Conservation (phyloP, 2,329 filamentous ascomycete genomes). For the Daldinia sp. region DNA sequence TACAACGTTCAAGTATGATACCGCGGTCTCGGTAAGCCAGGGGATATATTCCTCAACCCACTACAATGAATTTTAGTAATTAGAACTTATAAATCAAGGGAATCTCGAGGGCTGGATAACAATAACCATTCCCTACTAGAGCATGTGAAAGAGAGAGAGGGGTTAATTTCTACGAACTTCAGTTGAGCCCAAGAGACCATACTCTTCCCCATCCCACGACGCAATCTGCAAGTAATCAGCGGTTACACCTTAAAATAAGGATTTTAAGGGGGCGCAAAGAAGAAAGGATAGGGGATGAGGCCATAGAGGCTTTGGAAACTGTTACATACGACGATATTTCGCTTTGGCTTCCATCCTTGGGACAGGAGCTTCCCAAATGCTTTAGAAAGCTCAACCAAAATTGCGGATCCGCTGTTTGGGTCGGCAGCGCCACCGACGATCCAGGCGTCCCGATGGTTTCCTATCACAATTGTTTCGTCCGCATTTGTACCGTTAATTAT, state of each 20-base stretch:
- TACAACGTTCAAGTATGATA: slow-evolving; percentile 79
- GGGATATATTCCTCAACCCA: slow-evolving; percentile 86
- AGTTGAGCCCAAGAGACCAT: slow-evolving; percentile 80
- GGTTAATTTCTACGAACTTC: slow-evolving; percentile 53
- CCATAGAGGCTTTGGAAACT: neutral
- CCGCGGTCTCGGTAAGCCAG: slow-evolving; percentile 74
- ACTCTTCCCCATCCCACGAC: slow-evolving; percentile 78
- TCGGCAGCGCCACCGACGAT: slow-evolving; percentile 85
- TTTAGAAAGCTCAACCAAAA: slow-evolving; percentile 77
- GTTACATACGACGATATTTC: slow-evolving; percentile 69
- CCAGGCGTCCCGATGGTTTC: slow-evolving; percentile 87
- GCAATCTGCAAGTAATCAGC: slow-evolving; percentile 55
- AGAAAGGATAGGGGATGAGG: neutral
- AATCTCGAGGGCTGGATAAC: too few relatives aligned
- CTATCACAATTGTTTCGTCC: slow-evolving; percentile 79
- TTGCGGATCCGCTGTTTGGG: slow-evolving; percentile 81
- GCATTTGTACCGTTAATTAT: slow-evolving; percentile 78
- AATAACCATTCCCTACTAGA: neutral
- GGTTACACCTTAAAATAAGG: neutral
- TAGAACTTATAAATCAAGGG: too few relatives aligned
- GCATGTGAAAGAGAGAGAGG: neutral
- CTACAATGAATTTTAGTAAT: neutral
- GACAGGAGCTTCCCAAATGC: slow-evolving; percentile 74
- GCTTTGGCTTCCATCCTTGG: slow-evolving; percentile 80
- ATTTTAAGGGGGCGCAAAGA: neutral